Evolutionary conservation across 805 yeast genomes (phyloP).

Genomic region (Zygosaccharomyces lentus): DNA sequence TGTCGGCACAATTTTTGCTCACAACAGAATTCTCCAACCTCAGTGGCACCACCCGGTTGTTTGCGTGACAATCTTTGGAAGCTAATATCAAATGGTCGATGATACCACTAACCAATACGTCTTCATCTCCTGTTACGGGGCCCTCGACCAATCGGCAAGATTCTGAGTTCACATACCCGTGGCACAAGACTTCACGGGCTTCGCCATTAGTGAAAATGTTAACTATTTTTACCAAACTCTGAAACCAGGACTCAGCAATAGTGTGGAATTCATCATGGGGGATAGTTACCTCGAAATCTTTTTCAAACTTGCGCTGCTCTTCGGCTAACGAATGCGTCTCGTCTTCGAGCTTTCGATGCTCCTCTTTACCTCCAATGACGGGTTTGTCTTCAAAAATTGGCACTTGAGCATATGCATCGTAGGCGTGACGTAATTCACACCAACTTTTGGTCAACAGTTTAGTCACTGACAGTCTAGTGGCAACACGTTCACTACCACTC

Average conservation of each 20-base stretch:
- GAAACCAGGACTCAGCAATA: conserved; percentile 38
- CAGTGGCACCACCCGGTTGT: not conserved
- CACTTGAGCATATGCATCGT: conserved; percentile 47
- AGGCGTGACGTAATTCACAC: conserved; percentile 63
- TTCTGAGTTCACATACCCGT: conserved; percentile 43
- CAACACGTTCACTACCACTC: conserved; percentile 8
- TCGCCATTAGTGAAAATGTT: conserved; percentile 44
- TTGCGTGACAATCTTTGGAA: not conserved
- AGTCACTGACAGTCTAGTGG: conserved; percentile 45
- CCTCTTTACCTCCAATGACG: conserved; percentile 44
- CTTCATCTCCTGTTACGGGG: conserved; percentile 19
- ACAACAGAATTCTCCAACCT: conserved; percentile 6
- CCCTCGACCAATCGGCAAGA: conserved; percentile 12
- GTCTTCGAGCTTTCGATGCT: conserved; percentile 47
- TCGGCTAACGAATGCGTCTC: conserved; percentile 40
- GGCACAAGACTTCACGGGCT: conserved; percentile 61
- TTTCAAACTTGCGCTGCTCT: conserved; percentile 15
- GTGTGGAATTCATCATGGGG: conserved; percentile 25
- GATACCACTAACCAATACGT: conserved; percentile 57
- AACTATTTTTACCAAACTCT: conserved; percentile 41
- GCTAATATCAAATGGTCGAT: conserved; percentile 47
- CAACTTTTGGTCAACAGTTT: conserved; percentile 53
- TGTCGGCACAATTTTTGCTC: conserved; percentile 2
- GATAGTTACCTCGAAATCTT: conserved; percentile 18
- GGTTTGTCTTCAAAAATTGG: conserved; percentile 36